These are phyloP conservation scores for Parachlorella kessleri DNA, from an alignment of 139 green algal genomes.

Conservation along the genomic window DNA sequence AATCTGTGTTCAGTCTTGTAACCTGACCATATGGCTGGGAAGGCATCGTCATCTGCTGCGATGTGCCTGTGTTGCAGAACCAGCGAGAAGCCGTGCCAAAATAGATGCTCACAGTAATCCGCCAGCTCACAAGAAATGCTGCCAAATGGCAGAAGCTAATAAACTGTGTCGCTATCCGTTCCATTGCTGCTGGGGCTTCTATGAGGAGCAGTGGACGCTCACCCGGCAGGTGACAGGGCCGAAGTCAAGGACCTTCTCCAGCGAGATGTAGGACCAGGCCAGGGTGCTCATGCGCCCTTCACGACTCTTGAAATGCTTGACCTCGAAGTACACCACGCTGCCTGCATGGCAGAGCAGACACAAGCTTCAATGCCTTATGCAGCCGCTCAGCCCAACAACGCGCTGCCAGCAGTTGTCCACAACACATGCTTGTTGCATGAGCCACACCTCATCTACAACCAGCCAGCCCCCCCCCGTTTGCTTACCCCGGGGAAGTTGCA, in stretches of 20 bases:
- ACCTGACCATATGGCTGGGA: neutral
- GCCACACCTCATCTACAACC: no score
- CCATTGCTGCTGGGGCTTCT: no score
- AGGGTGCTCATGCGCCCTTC: slow-evolving; percentile 34
- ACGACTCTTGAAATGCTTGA: slow-evolving; percentile 48
- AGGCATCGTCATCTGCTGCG: neutral
- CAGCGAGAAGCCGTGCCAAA: neutral
- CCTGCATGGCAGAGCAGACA: no score
- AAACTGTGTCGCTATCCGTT: no score
- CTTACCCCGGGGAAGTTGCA: slow-evolving; percentile 29
- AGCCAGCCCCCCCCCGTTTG: no score
- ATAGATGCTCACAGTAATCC: neutral
- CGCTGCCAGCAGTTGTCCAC: no score
- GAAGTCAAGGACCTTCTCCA: slow-evolving; percentile 37
- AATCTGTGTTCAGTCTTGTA: neutral
- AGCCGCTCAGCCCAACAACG: no score
- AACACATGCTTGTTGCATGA: no score
- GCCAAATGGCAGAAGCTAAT: no score
- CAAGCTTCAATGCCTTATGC: no score
- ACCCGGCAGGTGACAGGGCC: slow-evolving; percentile 17
- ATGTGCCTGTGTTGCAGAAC: neutral
- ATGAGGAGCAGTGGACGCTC: neutral
- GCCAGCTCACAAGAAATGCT: neutral
- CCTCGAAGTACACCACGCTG: slow-evolving; percentile 40
- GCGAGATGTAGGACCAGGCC: slow-evolving; percentile 42